Conservation (phyloP, 75 land plant species). For the Sequoiadendron giganteum region DNA sequence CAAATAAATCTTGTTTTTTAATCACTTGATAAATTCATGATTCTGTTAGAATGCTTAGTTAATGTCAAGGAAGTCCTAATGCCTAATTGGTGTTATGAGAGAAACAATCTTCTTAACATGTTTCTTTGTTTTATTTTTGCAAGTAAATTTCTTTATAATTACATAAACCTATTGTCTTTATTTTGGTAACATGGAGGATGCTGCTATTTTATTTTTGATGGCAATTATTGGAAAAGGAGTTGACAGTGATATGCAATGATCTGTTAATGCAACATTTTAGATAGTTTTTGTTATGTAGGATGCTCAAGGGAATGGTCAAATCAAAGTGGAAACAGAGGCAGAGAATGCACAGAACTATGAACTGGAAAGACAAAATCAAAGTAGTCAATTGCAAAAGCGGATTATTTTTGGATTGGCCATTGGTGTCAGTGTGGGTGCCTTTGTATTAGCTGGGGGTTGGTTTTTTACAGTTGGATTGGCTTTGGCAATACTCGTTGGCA, state of each 20-base stretch:
- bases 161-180: not conserved
- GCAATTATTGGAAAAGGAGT: not conserved
- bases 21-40: not conserved
- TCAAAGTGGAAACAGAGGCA: not conserved
- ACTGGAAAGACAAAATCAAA: slow-evolving; percentile 25
- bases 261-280: not conserved
- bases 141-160: not conserved
- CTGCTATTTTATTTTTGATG: not conserved
- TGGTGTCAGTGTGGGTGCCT: slow-evolving; percentile 67
- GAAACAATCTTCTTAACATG: not conserved
- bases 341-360: not conserved
- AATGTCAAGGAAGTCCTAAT: not conserved
- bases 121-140: slow-evolving; percentile 2
- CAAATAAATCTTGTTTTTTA: not conserved
- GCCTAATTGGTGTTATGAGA: not conserved
- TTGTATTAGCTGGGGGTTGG: slow-evolving; percentile 94
- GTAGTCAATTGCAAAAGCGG: slow-evolving; percentile 80
- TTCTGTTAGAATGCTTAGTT: not conserved
- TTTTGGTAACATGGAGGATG: not conserved
- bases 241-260: not conserved
- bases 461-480: slow-evolving; percentile 67
- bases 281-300: slow-evolving; percentile 12
- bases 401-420: slow-evolving; percentile 76
- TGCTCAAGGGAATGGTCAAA: not conserved
- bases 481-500: slow-evolving; percentile 52